A percentile compares a stretch with the other conserved stretches of the same genome.
These are phyloP conservation scores for Azolla pinnata DNA, from an alignment of 75 land plant species.

Conservation along the genomic window DNA sequence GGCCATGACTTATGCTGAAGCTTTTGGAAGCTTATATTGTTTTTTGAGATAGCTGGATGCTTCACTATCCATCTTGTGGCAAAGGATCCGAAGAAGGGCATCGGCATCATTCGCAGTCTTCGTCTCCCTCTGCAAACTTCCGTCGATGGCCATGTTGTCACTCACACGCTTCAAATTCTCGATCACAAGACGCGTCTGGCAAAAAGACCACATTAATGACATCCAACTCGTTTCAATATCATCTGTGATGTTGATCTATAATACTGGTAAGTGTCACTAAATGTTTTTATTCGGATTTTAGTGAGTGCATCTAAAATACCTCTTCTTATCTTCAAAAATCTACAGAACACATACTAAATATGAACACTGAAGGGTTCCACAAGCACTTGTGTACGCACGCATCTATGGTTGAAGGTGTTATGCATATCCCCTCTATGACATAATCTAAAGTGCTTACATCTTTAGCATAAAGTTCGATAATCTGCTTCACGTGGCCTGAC, in stretches of 20 bases:
- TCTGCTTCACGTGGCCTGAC: conserved; percentile 57
- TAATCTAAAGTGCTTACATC: conserved; percentile 72
- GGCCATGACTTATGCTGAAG: conserved; percentile 15
- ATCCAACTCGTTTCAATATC: neutral
- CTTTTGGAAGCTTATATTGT: conserved; percentile 78
- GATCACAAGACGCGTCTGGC: conserved; percentile 70
- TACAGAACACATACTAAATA: too few relatives aligned
- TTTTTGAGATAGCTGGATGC: conserved; percentile 87
- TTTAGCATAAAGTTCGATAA: conserved; percentile 54
- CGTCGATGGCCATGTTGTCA: conserved; percentile 38
- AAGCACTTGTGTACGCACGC: too few relatives aligned
- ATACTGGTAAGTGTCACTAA: too few relatives aligned
- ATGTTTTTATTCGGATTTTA: too few relatives aligned
- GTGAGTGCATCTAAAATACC: too few relatives aligned
- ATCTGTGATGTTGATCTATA: too few relatives aligned
- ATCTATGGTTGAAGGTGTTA: too few relatives aligned
- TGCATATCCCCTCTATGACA: too few relatives aligned
- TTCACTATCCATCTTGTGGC: conserved; percentile 75
- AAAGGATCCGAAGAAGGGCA: conserved; percentile 65
- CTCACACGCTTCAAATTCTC: conserved; percentile 65
- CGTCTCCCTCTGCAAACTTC: conserved; percentile 28
- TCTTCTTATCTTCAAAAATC: too few relatives aligned
- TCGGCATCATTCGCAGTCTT: conserved; percentile 53
- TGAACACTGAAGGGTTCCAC: too few relatives aligned
- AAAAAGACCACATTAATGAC: conserved; percentile 4